These are phyloP conservation scores for Cystofilobasidium ferigula DNA, from an alignment of 768 basidiomycete species.

Conservation along the genomic window DNA sequence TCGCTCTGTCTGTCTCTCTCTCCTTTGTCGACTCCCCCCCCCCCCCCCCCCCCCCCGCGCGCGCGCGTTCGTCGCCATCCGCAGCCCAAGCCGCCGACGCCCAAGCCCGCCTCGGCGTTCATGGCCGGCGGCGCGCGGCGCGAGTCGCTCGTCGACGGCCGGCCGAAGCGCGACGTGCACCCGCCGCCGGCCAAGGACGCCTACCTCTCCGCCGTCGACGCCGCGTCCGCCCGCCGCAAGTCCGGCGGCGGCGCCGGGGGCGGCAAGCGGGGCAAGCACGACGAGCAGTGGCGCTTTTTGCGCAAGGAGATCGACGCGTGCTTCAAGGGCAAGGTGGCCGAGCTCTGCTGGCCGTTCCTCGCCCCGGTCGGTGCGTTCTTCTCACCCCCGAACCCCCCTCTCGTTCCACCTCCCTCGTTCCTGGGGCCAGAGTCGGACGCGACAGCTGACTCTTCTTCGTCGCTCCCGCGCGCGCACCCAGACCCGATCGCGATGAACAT, in stretches of 20 bases:
- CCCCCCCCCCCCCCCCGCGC: constrained; percentile 39
- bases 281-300: constrained; percentile 77
- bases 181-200: constrained; percentile 87
- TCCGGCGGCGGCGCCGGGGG: constrained; percentile 28
- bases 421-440: too few relatives aligned
- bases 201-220: constrained; percentile 51
- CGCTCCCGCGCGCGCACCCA: constrained; percentile 39
- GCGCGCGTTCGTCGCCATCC: constrained; percentile 43
- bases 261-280: constrained; percentile 43
- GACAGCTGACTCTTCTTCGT: constrained; percentile 16
- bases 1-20: too few relatives aligned
- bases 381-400: too few relatives aligned
- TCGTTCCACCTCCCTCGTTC: background rate
- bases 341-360: constrained; percentile 71
- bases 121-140: constrained; percentile 58
- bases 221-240: constrained; percentile 45
- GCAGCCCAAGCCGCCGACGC: constrained; percentile 29
- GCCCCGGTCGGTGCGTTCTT: constrained; percentile 74
- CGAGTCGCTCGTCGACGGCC: constrained; percentile 41
- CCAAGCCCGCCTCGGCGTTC: constrained; percentile 42
- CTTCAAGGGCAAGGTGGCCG: constrained; percentile 63
- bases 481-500: constrained; percentile 69
- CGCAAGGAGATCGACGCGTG: constrained; percentile 53
- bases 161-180: constrained; percentile 98
- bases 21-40: too few relatives aligned